Evolutionary conservation across 805 yeast genomes (phyloP), one percentile per base, ranked within the genome.

Genomic region (Sugiyamaella lignohabitans): DNA sequence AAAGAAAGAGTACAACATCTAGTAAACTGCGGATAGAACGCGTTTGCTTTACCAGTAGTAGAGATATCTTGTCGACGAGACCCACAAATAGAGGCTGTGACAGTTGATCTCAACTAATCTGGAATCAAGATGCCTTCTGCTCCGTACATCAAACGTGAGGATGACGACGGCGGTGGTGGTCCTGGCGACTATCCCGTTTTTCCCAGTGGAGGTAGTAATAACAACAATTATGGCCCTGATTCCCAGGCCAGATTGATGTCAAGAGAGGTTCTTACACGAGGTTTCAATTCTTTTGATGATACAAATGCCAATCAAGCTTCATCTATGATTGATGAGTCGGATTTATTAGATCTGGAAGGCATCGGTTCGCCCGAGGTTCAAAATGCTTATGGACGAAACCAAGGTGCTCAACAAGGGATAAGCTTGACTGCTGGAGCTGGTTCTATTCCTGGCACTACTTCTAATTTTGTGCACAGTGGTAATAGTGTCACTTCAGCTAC

Each of bases 281-380:
- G 53, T 8, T 44, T 45, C 46, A 48, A 37, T 45, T 39, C 51
- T 19, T 48, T 30, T 32, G 49, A 53, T 40, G 50, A 44, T 40
- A 17, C 35, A 17, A 42, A 45, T 22, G 40, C 24, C 14, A 32
- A 47, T 6, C 36, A 37, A 16, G 21, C 51, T n/a, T 40, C 46
- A 17, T 49, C 55, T 38, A 48, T 45, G 47, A 55, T 53, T 35
- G 55, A 55, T 37, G 58, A 55, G 22, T 41, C 51, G 21, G 62
- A 59, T 45, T 43, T 58, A 45, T 50, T 59, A 46, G 59, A 56
- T 48, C 43, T 57, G 11, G 60, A 55, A 11, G 52, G 47, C 36
- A 38, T 54, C 45, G 20, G 38, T 23, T 49, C 50, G 30, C 53
- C 55, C 20, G 52, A 52, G 23, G 30, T 43, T 41, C 32, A 46